Evolutionary conservation across 768 basidiomycete genomes (phyloP).

Genomic region (Lentinula raphanica): DNA sequence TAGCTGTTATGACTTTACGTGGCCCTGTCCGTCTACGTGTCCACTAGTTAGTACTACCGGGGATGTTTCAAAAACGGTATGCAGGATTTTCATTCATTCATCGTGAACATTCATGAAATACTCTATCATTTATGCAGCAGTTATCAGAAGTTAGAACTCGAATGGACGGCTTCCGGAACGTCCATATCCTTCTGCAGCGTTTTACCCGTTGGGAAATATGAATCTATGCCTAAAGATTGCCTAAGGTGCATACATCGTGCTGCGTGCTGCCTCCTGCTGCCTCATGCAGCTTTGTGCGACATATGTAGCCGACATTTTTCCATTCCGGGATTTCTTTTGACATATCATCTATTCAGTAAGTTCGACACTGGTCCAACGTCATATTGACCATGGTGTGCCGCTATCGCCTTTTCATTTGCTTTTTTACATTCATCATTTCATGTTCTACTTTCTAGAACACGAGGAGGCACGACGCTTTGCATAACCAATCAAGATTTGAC

Average conservation of each 20-base stretch:
- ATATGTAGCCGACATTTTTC: background rate
- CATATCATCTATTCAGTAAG: background rate
- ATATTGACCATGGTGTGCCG: background rate
- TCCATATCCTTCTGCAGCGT: too few species aligned
- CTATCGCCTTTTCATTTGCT: background rate
- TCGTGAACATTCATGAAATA: too few species aligned
- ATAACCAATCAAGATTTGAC: background rate
- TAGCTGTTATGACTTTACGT: too few species aligned
- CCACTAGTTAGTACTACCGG: background rate
- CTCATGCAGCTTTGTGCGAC: too few species aligned
- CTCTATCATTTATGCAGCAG: too few species aligned
- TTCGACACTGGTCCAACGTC: background rate
- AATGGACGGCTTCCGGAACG: too few species aligned
- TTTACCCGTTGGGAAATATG: too few species aligned
- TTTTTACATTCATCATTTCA: too few species aligned
- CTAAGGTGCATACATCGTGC: too few species aligned
- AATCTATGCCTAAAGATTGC: too few species aligned
- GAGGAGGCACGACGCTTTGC: background rate
- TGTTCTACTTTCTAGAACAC: background rate
- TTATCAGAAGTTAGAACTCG: too few species aligned
- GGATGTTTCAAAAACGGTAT: background rate
- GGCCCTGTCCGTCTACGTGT: background rate
- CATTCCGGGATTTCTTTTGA: background rate
- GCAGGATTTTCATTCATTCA: background rate
- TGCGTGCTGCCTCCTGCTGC: background rate